Conservation (phyloP, 371 early-diverging fungal species). For the Saksenaea vasiformis region DNA sequence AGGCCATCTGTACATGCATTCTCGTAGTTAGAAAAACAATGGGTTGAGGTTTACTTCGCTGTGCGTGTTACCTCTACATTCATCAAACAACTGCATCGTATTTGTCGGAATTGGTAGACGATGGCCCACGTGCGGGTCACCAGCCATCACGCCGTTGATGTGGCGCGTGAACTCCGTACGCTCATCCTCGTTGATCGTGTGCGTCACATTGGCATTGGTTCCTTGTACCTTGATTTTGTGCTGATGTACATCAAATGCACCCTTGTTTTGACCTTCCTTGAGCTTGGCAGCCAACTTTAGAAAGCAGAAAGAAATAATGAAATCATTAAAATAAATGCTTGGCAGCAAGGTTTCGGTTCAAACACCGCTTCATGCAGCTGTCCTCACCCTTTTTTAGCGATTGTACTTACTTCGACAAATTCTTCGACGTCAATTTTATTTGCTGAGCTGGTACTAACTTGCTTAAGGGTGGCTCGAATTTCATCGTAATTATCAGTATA, state of each 20-base stretch:
- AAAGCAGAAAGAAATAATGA: background rate
- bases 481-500: conserved; percentile 70
- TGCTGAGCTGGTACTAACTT: conserved; percentile 63
- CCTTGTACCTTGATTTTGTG: conserved; percentile 83
- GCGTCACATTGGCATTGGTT: conserved; percentile 78
- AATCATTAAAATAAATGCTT: background rate
- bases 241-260: conserved; percentile 55
- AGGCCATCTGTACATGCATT: conserved; percentile 69
- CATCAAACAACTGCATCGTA: conserved; percentile 91
- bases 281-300: conserved; percentile 59
- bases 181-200: conserved; percentile 95
- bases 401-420: conserved; percentile 65
- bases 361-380: background rate
- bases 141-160: conserved; percentile 80
- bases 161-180: conserved; percentile 88
- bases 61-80: conserved; percentile 63
- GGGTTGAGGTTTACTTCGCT: background rate
- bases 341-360: conserved; percentile 4
- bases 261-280: conserved; percentile 56
- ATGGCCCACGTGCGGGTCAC: conserved; percentile 75
- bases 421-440: conserved; percentile 78
- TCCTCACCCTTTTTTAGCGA: background rate
- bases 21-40: background rate
- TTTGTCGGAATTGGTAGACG: conserved; percentile 84
- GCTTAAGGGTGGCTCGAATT: conserved; percentile 65